Percentiles rank a stretch among this genome's conserved stretches.
phyloP scores from a whole-genome alignment of 2,329 filamentous ascomycete genomes.

The Colletotrichum tanaceti region DNA sequence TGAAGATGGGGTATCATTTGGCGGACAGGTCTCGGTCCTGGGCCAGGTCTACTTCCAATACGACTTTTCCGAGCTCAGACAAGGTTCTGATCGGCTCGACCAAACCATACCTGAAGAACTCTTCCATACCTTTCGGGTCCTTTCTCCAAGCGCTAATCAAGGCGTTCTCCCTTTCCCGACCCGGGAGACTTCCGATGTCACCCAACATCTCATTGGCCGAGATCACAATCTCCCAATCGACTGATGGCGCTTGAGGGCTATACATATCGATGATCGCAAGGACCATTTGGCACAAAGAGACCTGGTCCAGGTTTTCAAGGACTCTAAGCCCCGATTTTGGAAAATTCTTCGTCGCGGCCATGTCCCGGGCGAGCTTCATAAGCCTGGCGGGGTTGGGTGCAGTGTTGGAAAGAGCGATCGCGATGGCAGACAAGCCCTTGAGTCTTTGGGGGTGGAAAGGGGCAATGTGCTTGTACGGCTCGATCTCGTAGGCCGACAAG shows the following conservation, averaged over 20 bases:
- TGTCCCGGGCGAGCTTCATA: conserved; percentile 43
- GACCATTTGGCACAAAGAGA: conserved; percentile 65
- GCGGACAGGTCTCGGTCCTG: conserved; percentile 22
- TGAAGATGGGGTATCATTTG: conserved; percentile 18
- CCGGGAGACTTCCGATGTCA: conserved; percentile 60
- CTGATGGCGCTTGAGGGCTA: conserved; percentile 55
- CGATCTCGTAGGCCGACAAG: conserved; percentile 59
- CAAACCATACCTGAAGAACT: conserved; percentile 64
- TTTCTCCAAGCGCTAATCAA: conserved; percentile 59
- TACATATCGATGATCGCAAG: conserved; percentile 60
- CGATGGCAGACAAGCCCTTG: conserved; percentile 63
- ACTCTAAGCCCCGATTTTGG: conserved; percentile 5
- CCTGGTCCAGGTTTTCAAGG: conserved; percentile 59
- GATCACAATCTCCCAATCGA: conserved; percentile 59
- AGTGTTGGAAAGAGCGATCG: conserved; percentile 64
- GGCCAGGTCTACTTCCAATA: conserved; percentile 57
- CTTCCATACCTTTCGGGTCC: conserved; percentile 52
- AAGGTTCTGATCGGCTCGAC: conserved; percentile 60
- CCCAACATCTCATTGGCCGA: conserved; percentile 60
- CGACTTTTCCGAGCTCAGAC: conserved; percentile 57
- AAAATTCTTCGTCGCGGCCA: conserved; percentile 40
- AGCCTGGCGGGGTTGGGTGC: conserved; percentile 53
- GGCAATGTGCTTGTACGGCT: conserved; percentile 62
- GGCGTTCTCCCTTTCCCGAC: conserved; percentile 57
- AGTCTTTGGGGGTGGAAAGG: conserved; percentile 64